These are phyloP conservation scores for Penicillium sp. DNA, from an alignment of 2,329 filamentous ascomycete genomes.

Conservation along the genomic window DNA sequence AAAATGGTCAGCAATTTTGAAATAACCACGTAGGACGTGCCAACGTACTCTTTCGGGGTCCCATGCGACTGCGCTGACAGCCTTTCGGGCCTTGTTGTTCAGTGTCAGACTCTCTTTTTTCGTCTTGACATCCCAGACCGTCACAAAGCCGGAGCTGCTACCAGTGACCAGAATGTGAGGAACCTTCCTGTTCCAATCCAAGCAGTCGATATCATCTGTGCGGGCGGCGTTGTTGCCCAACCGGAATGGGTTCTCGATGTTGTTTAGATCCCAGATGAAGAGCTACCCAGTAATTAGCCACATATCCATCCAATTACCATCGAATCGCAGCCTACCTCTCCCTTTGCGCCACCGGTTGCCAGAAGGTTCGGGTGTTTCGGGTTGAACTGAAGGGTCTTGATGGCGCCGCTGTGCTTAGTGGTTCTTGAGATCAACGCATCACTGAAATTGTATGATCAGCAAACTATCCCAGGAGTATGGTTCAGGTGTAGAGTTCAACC, in stretches of 20 bases:
- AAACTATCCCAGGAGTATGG: background rate
- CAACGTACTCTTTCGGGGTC: constrained; percentile 73
- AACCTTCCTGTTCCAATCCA: constrained; percentile 99
- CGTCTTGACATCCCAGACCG: constrained; percentile 96
- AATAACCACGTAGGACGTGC: background rate
- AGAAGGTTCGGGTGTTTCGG: constrained; percentile 85
- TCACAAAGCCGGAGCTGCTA: constrained; percentile 89
- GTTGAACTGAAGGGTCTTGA: constrained; percentile 97
- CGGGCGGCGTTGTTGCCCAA: constrained; percentile 84
- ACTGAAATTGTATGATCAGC: constrained; percentile 30
- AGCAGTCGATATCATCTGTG: constrained; percentile 90
- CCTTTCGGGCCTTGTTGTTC: constrained; percentile 83
- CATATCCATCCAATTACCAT: background rate
- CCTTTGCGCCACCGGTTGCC: constrained; percentile 88
- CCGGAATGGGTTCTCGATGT: constrained; percentile 81
- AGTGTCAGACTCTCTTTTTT: constrained; percentile 96
- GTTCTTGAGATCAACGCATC: constrained; percentile 84
- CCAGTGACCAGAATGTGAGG: constrained; percentile 94
- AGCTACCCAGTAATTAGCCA: constrained; percentile 46
- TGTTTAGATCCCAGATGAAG: constrained; percentile 91
- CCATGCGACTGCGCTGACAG: constrained; percentile 95
- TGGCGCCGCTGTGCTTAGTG: constrained; percentile 84
- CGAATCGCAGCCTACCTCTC: constrained; percentile 52
- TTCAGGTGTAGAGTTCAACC: constrained; percentile 14
- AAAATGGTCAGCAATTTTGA: constrained; percentile 13